A percentile compares a stretch with the other conserved stretches of the same genome.
phyloP scores from a whole-genome alignment of 2,329 filamentous ascomycete species.

The Colletotrichum coccodes region DNA sequence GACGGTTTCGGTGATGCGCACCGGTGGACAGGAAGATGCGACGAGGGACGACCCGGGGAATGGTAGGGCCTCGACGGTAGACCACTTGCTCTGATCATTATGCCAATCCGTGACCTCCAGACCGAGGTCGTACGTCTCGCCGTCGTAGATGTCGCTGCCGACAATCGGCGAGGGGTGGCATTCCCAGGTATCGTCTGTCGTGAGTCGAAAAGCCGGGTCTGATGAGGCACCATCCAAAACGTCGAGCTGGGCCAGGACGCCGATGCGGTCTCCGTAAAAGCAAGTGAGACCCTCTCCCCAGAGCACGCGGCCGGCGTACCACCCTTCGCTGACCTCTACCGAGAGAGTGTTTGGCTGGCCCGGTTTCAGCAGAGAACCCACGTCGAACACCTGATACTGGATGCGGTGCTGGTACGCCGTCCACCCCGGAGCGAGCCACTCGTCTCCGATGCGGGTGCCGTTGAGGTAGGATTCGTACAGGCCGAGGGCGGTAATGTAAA shows the following conservation, averaged over 20 bases:
- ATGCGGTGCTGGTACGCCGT: conserved; percentile 54
- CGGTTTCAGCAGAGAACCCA: conserved; percentile 43
- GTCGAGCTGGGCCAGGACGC: conserved; percentile 49
- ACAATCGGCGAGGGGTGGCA: conserved; percentile 44
- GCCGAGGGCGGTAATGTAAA: conserved; percentile 49
- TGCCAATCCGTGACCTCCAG: conserved; percentile 36
- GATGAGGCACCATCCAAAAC: conserved; percentile 43
- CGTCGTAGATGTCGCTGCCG: conserved; percentile 60
- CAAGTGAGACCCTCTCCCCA: conserved; percentile 33
- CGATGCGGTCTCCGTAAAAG: conserved; percentile 51
- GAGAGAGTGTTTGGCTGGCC: conserved; percentile 49
- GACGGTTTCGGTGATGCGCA: conserved; percentile 46
- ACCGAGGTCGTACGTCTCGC: conserved; percentile 59
- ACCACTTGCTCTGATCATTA: conserved; percentile 41
- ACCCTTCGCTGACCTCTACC: conserved; percentile 61
- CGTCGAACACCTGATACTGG: conserved; percentile 55
- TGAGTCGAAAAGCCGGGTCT: conserved; percentile 33
- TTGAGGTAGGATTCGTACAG: conserved; percentile 51
- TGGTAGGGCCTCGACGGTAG: conserved; percentile 40
- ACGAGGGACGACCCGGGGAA: conserved; percentile 46
- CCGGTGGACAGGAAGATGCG: conserved; percentile 54
- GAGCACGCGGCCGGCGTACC: conserved; percentile 51
- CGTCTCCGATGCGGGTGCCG: conserved; percentile 42
- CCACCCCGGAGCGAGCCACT: conserved; percentile 54
- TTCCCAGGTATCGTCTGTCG: conserved; percentile 52